Evolutionary conservation across 2,329 filamentous ascomycete genomes (phyloP), one percentile per base, ranked within the genome.

Genomic region (Trichoderma brevicompactum): DNA sequence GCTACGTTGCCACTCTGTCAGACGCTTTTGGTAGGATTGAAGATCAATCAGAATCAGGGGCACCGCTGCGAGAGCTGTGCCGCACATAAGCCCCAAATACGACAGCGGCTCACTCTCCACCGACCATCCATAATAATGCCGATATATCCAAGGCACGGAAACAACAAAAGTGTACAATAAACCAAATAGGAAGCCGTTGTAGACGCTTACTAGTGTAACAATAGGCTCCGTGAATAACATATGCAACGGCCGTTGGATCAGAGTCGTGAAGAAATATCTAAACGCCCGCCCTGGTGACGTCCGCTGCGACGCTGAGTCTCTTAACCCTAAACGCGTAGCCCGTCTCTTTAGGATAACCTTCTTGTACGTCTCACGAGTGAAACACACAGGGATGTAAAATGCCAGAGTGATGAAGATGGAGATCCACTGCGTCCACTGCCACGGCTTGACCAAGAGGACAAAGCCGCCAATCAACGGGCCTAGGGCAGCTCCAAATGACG

Each of bases 181-280:
- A 54, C 83, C 80, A 72, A 86, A 86, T 62, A 86, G 73, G 68
- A 85, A 87, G 65, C 87, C 87, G 79, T 89, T 85, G 78, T 91
- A 92, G 32, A 91, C 79, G 43, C 84, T 85, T 3, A 88, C 79
- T 4, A 91, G 76, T 10, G 89, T 74, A 32, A 92, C 89, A 70
- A 92, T 92, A 2, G 89, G 89, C 72, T 92, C 89, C 64, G 79
- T 79, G 79, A 92, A 89, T 7, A 92, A 82, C 60, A 92, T 81
- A 52, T 89, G 79, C 87, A 89, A 90, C 1, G 90, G 89, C 3
- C 89, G 82, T 56, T 83, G 80, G 68, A 86, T 83, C 65, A 83
- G 73, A 68, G 81, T 82, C 61, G 84, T 73, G 13, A 71, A 69
- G 63, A 74, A 73, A 58, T 72, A 69, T 17, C 71, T 67, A 58